Conservation (phyloP, 345 rosid species). For the Iberis pinnata region DNA sequence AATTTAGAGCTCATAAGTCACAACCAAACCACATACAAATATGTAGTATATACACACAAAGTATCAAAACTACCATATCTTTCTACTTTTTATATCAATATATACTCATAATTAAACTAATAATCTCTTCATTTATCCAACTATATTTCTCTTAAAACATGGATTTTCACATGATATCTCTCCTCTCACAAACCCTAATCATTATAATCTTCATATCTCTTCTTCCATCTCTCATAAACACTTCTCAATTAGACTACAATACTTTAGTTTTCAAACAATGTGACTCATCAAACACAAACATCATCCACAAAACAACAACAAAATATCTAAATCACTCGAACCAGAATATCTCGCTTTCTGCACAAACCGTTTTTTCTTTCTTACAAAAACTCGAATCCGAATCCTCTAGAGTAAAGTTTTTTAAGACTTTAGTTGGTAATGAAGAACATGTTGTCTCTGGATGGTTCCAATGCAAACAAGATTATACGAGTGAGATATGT, state of each 20-base stretch:
- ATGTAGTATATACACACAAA: neutral
- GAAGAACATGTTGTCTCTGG: constrained; percentile 43
- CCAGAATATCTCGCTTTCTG: constrained; percentile 23
- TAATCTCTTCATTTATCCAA: neutral
- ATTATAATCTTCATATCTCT: neutral
- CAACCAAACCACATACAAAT: constrained; percentile 6
- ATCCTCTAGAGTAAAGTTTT: constrained; percentile 48
- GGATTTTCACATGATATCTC: constrained; percentile 12
- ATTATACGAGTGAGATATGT: constrained; percentile 42
- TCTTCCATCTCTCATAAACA: constrained; percentile 15
- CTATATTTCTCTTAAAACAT: constrained; percentile 1
- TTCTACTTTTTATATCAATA: neutral
- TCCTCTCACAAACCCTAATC: constrained; percentile 20
- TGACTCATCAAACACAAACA: constrained; percentile 16
- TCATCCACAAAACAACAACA: constrained; percentile 8
- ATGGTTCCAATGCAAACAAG: constrained; percentile 60
- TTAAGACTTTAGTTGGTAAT: constrained; percentile 42
- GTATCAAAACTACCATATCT: constrained; percentile 26
- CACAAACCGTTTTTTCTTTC: constrained; percentile 37
- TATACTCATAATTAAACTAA: neutral
- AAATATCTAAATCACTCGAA: neutral
- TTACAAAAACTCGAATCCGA: constrained; percentile 39
- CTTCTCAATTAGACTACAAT: constrained; percentile 33
- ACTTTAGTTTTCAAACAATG: constrained; percentile 54
- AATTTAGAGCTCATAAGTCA: constrained; percentile 8